phyloP scores from a whole-genome alignment of 352 stramenopile species.

The Globisporangium rhizosaccharum region DNA sequence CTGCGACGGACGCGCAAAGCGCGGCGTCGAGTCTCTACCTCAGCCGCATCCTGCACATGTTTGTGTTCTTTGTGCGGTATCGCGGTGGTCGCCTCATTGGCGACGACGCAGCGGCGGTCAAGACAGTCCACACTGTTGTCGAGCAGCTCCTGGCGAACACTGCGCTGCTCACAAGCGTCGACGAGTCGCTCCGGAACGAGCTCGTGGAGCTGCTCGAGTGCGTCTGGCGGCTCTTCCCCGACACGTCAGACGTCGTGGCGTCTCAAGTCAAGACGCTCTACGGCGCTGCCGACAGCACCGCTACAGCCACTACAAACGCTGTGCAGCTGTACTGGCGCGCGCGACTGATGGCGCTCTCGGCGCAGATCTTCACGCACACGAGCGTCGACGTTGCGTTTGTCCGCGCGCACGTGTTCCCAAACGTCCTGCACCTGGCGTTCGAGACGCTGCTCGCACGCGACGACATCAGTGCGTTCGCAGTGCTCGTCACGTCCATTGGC shows the following conservation, averaged over 20 bases:
- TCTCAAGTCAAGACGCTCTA: constrained; percentile 49
- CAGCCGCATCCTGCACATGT: constrained; percentile 52
- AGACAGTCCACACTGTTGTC: constrained; percentile 39
- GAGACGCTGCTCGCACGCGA: constrained; percentile 35
- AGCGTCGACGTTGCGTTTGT: constrained; percentile 53
- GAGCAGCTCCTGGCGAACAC: constrained; percentile 31
- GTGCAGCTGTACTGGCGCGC: constrained; percentile 39
- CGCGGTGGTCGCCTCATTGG: constrained; percentile 49
- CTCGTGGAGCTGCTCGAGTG: constrained; percentile 50
- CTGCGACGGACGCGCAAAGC: constrained; percentile 20
- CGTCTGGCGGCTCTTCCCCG: constrained; percentile 63
- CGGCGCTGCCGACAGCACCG: constrained; percentile 14
- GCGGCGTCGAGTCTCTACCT: constrained; percentile 61
- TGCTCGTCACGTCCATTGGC: constrained; percentile 48
- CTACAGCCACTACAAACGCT: constrained; percentile 1
- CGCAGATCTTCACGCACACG: constrained; percentile 41
- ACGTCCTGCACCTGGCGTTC: constrained; percentile 45
- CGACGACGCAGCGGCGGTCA: constrained; percentile 20
- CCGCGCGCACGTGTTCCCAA: constrained; percentile 46
- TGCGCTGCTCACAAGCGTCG: constrained; percentile 37
- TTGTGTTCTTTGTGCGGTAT: constrained; percentile 52
- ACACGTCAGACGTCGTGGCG: constrained; percentile 23
- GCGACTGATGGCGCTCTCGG: constrained; percentile 47
- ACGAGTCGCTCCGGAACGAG: constrained; percentile 30
- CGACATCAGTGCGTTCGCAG: constrained; percentile 32